phyloP scores from a whole-genome alignment of 495 filamentous ascomycete species.

The Pyrenula massariospora region DNA sequence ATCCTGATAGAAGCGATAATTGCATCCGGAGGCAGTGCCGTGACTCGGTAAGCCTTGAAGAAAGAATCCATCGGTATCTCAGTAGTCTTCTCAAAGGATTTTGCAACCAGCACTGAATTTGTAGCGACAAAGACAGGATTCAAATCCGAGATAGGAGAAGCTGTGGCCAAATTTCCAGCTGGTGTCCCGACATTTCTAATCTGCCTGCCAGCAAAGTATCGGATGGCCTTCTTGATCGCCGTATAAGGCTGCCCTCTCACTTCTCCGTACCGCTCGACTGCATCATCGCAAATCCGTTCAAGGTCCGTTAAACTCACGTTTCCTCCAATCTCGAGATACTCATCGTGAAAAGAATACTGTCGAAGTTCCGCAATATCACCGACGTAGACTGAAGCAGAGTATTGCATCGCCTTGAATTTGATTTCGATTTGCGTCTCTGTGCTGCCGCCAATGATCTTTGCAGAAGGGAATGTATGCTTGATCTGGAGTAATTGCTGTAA shows the following conservation, averaged over 20 bases:
- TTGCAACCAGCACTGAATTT: constrained; percentile 69
- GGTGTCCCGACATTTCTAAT: constrained; percentile 96
- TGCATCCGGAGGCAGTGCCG: constrained; percentile 68
- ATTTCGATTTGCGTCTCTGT: constrained; percentile 97
- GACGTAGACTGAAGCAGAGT: constrained; percentile 79
- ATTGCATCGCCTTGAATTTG: constrained; percentile 94
- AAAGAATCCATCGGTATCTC: constrained; percentile 87
- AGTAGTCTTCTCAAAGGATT: constrained; percentile 53
- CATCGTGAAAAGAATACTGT: constrained; percentile 65
- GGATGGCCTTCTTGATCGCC: constrained; percentile 37
- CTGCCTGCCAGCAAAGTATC: constrained; percentile 89
- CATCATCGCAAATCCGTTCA: constrained; percentile 51
- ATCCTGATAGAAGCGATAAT: constrained; percentile 82
- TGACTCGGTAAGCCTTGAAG: constrained; percentile 83
- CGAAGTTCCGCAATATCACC: constrained; percentile 85
- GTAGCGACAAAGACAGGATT: constrained; percentile 91
- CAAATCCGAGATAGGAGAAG: constrained; percentile 90
- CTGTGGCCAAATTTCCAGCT: constrained; percentile 88
- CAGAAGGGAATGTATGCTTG: constrained; percentile 70
- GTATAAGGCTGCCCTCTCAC: constrained; percentile 50
- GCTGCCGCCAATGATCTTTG: constrained; percentile 91
- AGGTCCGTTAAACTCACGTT: constrained; percentile 57
- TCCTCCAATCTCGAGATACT: constrained; percentile 70
- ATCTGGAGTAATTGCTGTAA: constrained; percentile 82
- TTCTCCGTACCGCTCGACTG: constrained; percentile 68